phyloP scores from a whole-genome alignment of 1,284 basidiomycete genomes.

The Rugosomyces carneus region DNA sequence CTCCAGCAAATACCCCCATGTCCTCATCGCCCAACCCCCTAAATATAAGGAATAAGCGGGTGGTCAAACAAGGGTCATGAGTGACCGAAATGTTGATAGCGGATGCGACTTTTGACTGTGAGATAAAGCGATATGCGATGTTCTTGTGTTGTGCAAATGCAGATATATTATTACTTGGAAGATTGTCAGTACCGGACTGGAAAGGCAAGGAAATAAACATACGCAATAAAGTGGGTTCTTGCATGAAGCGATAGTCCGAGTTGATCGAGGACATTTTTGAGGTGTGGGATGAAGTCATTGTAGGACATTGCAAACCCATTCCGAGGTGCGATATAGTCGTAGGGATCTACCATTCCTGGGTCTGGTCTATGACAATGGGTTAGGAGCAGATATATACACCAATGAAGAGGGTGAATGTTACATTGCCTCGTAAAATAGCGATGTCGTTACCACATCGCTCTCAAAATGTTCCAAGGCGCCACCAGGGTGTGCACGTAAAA shows the following conservation, averaged over 20 bases:
- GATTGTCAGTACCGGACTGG: conserved; percentile 3
- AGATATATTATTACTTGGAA: conserved; percentile 61
- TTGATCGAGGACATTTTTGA: conserved; percentile 71
- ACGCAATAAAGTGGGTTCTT: conserved; percentile 75
- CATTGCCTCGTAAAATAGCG: conserved; percentile 75
- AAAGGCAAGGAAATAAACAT: conserved; percentile 7
- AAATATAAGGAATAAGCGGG: conserved; percentile 78
- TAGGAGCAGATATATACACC: neutral
- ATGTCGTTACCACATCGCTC: conserved; percentile 67
- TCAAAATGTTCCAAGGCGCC: conserved; percentile 78
- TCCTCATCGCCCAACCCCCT: conserved; percentile 78
- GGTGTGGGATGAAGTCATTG: conserved; percentile 68
- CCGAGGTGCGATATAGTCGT: conserved; percentile 66
- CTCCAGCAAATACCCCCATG: conserved; percentile 60
- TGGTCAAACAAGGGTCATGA: conserved; percentile 70
- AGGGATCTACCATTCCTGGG: conserved; percentile 62
- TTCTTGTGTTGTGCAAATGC: conserved; percentile 70
- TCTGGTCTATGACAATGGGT: conserved; percentile 49
- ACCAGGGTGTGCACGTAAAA: conserved; percentile 70
- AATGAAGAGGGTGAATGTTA: conserved; percentile 28
- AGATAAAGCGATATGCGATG: conserved; percentile 80
- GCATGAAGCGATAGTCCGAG: conserved; percentile 75
- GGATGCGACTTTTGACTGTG: conserved; percentile 66
- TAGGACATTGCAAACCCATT: conserved; percentile 79
- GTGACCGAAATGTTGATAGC: conserved; percentile 82